phyloP scores from a whole-genome alignment of 2,329 filamentous ascomycete genomes.

The Didymella exigua region DNA sequence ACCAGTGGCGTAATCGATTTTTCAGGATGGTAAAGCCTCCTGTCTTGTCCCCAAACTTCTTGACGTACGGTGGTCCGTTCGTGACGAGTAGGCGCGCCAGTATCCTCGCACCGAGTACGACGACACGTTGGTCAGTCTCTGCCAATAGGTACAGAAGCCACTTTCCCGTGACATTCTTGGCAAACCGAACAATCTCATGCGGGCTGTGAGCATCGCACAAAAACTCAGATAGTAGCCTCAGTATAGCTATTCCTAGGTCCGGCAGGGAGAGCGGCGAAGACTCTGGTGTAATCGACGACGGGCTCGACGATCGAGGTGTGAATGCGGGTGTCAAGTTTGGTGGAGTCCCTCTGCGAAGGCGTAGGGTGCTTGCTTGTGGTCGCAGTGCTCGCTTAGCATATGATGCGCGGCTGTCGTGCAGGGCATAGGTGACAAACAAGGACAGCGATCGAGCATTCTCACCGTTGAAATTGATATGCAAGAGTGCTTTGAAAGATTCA shows the following conservation, averaged over 20 bases:
- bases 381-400: constrained; percentile 44
- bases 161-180: constrained; percentile 94
- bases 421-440: constrained; percentile 89
- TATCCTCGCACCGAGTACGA: constrained; percentile 81
- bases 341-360: constrained; percentile 37
- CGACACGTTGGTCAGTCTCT: constrained; percentile 82
- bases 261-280: constrained; percentile 59
- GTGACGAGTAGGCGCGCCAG: constrained; percentile 81
- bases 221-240: constrained; percentile 77
- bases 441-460: constrained; percentile 86
- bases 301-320: constrained; percentile 42
- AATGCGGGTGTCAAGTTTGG: constrained; percentile 36
- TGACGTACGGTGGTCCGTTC: constrained; percentile 79
- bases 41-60: constrained; percentile 84
- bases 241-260: constrained; percentile 74
- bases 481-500: constrained; percentile 75
- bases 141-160: constrained; percentile 92
- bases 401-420: constrained; percentile 67
- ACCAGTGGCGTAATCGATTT: constrained; percentile 81
- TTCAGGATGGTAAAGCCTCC: constrained; percentile 89
- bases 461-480: constrained; percentile 79
- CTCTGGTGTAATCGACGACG: constrained; percentile 26
- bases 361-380: constrained; percentile 41
- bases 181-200: constrained; percentile 80
- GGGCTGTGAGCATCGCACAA: constrained; percentile 75